Percentiles rank a stretch among this genome's conserved stretches.
Evolutionary conservation across 305 asterid species (phyloP).

Genomic region (Petunia hybrid): DNA sequence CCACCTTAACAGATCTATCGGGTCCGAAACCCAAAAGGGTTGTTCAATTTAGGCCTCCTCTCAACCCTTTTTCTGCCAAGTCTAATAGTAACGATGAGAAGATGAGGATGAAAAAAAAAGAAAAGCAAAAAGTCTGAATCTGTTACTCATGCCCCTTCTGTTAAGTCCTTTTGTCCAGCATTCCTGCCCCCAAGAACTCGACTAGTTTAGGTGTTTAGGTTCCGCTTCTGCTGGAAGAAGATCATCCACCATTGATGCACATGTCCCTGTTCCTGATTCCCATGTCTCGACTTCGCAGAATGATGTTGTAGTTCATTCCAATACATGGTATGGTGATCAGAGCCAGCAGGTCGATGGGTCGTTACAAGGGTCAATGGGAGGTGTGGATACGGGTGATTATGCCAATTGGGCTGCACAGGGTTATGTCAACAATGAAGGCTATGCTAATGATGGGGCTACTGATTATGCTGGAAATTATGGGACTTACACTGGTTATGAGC

Average conservation of each 20-base stretch:
- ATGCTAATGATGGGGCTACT: slow-evolving; percentile 37
- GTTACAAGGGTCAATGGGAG: slow-evolving; percentile 34
- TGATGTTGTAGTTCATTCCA: slow-evolving; percentile 39
- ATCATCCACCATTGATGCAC: slow-evolving; percentile 73
- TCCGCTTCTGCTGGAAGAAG: slow-evolving; percentile 67
- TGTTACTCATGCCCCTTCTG: slow-evolving; percentile 49
- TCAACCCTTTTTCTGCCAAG: slow-evolving; percentile 36
- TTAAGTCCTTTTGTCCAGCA: slow-evolving; percentile 60
- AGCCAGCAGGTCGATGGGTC: slow-evolving; percentile 40
- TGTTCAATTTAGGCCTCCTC: slow-evolving; percentile 80
- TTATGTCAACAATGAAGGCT: slow-evolving; percentile 44
- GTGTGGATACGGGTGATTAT: slow-evolving; percentile 40
- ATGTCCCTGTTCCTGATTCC: slow-evolving; percentile 45
- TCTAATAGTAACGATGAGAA: slow-evolving; percentile 51
- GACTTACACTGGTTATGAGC: slow-evolving; percentile 48
- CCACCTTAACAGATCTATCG: slow-evolving; percentile 21
- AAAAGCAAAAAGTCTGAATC: slow-evolving; percentile 54
- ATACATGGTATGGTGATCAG: slow-evolving; percentile 36
- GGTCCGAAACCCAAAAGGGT: slow-evolving; percentile 58
- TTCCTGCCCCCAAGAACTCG: slow-evolving; percentile 82
- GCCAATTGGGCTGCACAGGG: slow-evolving; percentile 48
- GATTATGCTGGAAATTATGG: slow-evolving; percentile 50
- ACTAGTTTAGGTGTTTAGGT: slow-evolving; percentile 66
- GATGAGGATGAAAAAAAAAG: slow-evolving; percentile 62
- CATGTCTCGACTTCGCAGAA: slow-evolving; percentile 37